A percentile compares a stretch with the other conserved stretches of the same genome.
Evolutionary conservation across 1,284 basidiomycete genomes (phyloP).

Genomic region (Ustilago lituana): DNA sequence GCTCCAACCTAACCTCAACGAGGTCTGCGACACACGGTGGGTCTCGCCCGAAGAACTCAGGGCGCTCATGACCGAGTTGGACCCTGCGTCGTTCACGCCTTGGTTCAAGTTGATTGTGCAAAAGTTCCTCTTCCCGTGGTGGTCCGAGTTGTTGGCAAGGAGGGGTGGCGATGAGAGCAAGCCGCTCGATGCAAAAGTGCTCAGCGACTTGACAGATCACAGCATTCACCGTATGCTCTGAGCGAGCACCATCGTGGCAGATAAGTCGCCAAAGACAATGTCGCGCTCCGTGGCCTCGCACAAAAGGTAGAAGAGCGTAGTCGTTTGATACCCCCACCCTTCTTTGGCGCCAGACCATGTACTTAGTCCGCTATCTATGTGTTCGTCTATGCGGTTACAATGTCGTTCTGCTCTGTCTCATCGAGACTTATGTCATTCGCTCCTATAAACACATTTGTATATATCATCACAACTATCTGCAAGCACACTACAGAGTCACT

Average conservation of each 20-base stretch:
- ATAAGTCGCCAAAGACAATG: background rate
- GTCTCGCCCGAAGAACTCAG: constrained; percentile 89
- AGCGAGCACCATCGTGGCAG: background rate
- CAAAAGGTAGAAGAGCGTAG: background rate
- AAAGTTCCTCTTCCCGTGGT: constrained; percentile 98
- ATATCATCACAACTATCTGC: no score
- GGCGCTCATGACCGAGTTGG: constrained; percentile 83
- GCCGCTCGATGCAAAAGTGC: constrained; percentile 54
- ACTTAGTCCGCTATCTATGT: no score
- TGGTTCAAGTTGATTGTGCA: constrained; percentile 99
- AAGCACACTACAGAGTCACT: no score
- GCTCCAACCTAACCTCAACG: constrained; percentile 86
- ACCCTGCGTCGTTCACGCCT: constrained; percentile 85
- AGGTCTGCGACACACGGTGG: constrained; percentile 90
- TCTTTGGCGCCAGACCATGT: background rate
- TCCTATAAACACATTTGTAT: background rate
- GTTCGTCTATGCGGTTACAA: no score
- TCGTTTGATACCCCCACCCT: constrained; percentile 18
- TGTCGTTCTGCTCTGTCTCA: background rate
- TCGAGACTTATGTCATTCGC: no score
- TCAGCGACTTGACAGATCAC: constrained; percentile 56
- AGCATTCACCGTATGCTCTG: constrained; percentile 64
- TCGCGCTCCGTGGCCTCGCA: no score
- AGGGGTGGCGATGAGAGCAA: constrained; percentile 25
- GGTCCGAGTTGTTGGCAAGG: constrained; percentile 84